These are phyloP conservation scores for Populus hybrid DNA, from an alignment of 441 rosid species.

Conservation along the genomic window DNA sequence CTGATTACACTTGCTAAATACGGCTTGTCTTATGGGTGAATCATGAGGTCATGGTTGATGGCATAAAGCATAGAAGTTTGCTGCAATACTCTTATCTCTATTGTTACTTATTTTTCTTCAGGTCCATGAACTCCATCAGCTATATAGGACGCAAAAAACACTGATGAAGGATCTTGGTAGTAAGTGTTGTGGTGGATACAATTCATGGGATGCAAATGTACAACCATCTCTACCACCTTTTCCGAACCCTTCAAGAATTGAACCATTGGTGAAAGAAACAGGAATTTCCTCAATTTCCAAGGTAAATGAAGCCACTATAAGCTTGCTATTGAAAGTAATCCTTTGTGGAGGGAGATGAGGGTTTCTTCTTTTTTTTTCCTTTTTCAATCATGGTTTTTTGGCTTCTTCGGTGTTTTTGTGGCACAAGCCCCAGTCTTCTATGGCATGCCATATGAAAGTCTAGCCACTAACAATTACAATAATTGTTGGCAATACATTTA, in stretches of 20 bases:
- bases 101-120: slow-evolving; percentile 22
- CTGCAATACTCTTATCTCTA: slow-evolving; percentile 6
- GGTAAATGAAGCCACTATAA: slow-evolving; percentile 30
- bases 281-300: slow-evolving; percentile 15
- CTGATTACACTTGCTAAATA: background rate
- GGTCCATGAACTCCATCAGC: slow-evolving; percentile 52
- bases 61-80: slow-evolving; percentile 5
- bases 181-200: slow-evolving; percentile 21
- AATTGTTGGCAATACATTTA: background rate
- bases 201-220: slow-evolving; percentile 25
- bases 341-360: background rate
- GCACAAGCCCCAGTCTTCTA: background rate
- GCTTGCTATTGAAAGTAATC: slow-evolving; percentile 2
- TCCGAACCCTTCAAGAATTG: slow-evolving; percentile 16
- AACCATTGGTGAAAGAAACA: slow-evolving; percentile 18
- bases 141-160: slow-evolving; percentile 36
- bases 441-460: background rate
- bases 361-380: background rate
- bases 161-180: slow-evolving; percentile 36
- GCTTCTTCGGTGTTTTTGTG: background rate
- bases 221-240: slow-evolving; percentile 20
- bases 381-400: background rate
- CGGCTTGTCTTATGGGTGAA: background rate
- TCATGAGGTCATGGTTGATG: background rate
- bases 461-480: background rate